Evolutionary conservation across 192 early-diverging fungal species (phyloP).

Genomic region (Rhizoclosmatium sp.): DNA sequence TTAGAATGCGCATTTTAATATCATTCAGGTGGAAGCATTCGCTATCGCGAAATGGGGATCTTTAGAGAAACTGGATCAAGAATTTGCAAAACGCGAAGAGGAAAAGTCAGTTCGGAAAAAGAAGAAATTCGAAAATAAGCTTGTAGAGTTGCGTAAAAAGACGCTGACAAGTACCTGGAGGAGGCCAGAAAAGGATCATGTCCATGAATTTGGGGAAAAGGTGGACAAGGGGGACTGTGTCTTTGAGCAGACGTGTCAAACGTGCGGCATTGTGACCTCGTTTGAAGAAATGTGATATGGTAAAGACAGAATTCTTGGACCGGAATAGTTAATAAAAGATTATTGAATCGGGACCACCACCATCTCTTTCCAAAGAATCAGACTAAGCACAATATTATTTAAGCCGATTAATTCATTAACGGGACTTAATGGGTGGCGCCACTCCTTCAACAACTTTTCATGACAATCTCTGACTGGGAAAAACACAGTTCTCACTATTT

Average conservation of each 20-base stretch:
- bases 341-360: too few relatives aligned
- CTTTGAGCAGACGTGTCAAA: slow-evolving; percentile 30
- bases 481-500: too few relatives aligned
- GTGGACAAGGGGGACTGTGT: slow-evolving; percentile 28
- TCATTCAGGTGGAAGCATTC: slow-evolving; percentile 83
- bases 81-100: slow-evolving; percentile 80
- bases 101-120: slow-evolving; percentile 86
- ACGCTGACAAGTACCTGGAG: slow-evolving; percentile 80
- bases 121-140: slow-evolving; percentile 80
- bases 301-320: too few relatives aligned
- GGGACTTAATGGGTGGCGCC: too few relatives aligned
- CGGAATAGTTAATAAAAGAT: too few relatives aligned
- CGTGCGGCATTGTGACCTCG: slow-evolving; percentile 10
- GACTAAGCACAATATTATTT: too few relatives aligned
- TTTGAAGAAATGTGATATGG: slow-evolving; percentile 13
- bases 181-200: slow-evolving; percentile 73
- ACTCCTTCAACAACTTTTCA: too few relatives aligned
- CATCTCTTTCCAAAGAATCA: too few relatives aligned
- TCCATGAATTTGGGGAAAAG: slow-evolving; percentile 73
- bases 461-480: too few relatives aligned
- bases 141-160: slow-evolving; percentile 79
- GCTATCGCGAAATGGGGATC: slow-evolving; percentile 94
- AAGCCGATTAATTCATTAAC: too few relatives aligned
- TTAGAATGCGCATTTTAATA: not conserved
- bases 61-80: slow-evolving; percentile 82